A percentile compares a stretch with the other conserved stretches of the same genome.
These are phyloP conservation scores for Diplodia sapinea DNA, from an alignment of 2,329 filamentous ascomycete genomes.

Conservation along the genomic window DNA sequence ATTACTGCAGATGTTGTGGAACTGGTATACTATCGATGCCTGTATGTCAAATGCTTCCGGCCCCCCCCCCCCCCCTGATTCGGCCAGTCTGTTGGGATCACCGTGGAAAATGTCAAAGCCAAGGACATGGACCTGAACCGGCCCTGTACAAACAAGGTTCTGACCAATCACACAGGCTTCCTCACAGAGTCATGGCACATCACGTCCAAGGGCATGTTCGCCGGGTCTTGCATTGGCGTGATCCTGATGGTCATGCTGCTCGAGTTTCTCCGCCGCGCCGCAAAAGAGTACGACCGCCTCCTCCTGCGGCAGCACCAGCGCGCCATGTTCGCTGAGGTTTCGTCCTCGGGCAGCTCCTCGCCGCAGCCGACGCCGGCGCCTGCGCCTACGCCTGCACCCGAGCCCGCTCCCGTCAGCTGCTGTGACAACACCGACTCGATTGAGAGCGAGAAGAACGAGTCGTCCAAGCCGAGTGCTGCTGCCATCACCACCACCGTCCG, in stretches of 20 bases:
- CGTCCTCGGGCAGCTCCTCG: constrained; percentile 27
- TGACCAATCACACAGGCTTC: constrained; percentile 59
- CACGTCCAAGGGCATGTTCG: constrained; percentile 72
- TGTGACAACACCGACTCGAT: constrained; percentile 11
- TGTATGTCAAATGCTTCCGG: constrained; percentile 45
- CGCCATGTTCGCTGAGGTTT: constrained; percentile 13
- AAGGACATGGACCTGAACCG: not conserved
- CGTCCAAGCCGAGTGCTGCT: not conserved
- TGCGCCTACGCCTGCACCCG: not conserved
- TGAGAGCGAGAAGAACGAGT: constrained; percentile 15
- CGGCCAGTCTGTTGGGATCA: not conserved
- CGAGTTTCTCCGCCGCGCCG: constrained; percentile 72
- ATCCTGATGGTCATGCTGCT: constrained; percentile 74
- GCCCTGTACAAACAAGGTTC: not conserved
- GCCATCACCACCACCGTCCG: constrained; percentile 1
- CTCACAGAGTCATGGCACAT: constrained; percentile 73
- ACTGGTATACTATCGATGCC: constrained; percentile 74
- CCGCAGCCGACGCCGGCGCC: not conserved
- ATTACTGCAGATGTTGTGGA: constrained; percentile 73
- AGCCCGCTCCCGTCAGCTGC: constrained; percentile 1
- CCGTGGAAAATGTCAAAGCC: not conserved
- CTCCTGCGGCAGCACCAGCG: constrained; percentile 62
- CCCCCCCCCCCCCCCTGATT: not conserved
- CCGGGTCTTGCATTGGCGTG: constrained; percentile 79
- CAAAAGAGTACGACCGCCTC: constrained; percentile 74